Conservation (phyloP, 2,329 filamentous ascomycete species). For the Botrytis sinoallii region DNA sequence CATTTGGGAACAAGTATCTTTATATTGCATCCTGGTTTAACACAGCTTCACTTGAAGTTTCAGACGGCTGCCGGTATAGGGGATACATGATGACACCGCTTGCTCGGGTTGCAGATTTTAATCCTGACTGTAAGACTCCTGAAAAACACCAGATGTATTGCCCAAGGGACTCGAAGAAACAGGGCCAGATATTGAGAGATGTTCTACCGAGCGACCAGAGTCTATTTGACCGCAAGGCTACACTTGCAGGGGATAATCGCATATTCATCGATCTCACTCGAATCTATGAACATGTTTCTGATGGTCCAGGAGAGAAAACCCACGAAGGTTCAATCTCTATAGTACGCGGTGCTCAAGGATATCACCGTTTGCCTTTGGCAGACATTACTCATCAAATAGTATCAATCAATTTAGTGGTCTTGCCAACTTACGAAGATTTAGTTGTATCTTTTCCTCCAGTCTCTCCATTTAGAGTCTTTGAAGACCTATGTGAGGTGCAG, state of each 20-base stretch:
- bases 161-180: neutral
- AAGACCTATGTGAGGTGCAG: neutral
- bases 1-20: neutral
- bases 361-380: neutral
- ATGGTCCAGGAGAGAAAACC: neutral
- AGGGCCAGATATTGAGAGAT: neutral
- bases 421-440: neutral
- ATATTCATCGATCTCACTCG: constrained; percentile 5
- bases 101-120: neutral
- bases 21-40: neutral
- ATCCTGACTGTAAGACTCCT: neutral
- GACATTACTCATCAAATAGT: neutral
- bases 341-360: neutral
- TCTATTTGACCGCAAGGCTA: no score
- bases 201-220: neutral
- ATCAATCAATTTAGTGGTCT: neutral
- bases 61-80: neutral
- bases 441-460: neutral
- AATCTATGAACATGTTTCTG: neutral
- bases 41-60: neutral
- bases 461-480: neutral
- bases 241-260: neutral
- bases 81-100: neutral
- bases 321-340: no score
- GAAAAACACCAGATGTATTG: neutral